Evolutionary conservation across 2,329 filamentous ascomycete genomes (phyloP).

Genomic region (Pseudohalonectria lignicola): DNA sequence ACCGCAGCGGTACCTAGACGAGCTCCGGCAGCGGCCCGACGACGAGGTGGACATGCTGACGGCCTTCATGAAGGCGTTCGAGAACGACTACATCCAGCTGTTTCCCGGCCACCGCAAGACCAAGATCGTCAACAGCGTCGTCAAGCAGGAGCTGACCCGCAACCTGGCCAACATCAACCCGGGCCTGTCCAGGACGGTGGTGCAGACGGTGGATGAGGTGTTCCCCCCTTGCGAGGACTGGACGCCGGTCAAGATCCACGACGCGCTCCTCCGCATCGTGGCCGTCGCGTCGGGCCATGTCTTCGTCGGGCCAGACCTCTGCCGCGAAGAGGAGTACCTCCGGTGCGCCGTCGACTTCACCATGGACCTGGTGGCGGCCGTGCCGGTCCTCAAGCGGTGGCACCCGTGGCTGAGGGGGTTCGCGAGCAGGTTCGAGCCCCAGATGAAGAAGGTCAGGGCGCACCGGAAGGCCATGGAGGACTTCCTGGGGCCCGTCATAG

Average conservation of each 20-base stretch:
- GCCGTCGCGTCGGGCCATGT: conserved; percentile 31
- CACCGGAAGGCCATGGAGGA: neutral
- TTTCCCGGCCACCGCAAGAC: conserved; percentile 3
- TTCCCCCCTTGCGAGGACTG: conserved; percentile 26
- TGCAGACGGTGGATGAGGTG: conserved; percentile 17
- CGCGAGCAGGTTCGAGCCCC: conserved; percentile 1
- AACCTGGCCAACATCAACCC: conserved; percentile 19
- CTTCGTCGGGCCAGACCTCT: conserved; percentile 34
- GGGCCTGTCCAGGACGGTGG: conserved; percentile 24
- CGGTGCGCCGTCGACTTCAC: conserved; percentile 33
- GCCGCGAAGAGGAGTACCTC: conserved; percentile 29
- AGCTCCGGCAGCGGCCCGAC: conserved; percentile 16
- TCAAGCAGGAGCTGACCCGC: conserved; percentile 5
- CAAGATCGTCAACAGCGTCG: conserved; percentile 4
- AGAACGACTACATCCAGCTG: conserved; percentile 2
- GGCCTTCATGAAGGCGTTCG: conserved; percentile 1
- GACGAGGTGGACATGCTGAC: conserved; percentile 14
- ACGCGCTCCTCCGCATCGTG: conserved; percentile 29
- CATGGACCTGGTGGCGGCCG: conserved; percentile 6
- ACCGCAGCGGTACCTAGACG: conserved; percentile 14
- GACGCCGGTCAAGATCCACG: conserved; percentile 26
- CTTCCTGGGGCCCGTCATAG: neutral
- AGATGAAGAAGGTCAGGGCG: conserved; percentile 2
- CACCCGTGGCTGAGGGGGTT: neutral
- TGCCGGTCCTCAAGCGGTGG: neutral